Percentiles rank a stretch among this genome's conserved stretches.
Conservation (phyloP, 768 basidiomycete species). For the Mycena galericulata region DNA sequence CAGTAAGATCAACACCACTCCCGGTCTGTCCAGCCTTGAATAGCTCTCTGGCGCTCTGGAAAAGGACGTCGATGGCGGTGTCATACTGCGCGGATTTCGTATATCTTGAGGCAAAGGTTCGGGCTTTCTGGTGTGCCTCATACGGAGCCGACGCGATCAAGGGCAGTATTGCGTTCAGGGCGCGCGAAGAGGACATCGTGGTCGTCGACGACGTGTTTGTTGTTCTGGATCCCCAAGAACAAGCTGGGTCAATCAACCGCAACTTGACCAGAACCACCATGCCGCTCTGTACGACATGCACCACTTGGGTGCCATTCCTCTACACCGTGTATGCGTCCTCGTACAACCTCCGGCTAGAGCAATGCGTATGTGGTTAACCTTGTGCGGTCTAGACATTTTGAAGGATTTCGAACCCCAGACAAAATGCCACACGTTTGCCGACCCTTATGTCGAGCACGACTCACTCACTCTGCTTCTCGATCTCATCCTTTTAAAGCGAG, state of each 20-base stretch:
- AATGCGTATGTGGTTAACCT: slow-evolving; percentile 73
- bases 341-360: slow-evolving; percentile 83
- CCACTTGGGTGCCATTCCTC: slow-evolving; percentile 70
- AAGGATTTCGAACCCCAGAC: slow-evolving; percentile 7
- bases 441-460: slow-evolving; percentile 91
- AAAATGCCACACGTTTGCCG: slow-evolving; percentile 63
- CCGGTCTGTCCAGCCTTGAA: slow-evolving; percentile 90
- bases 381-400: background rate
- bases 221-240: background rate
- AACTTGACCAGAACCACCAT: slow-evolving; percentile 49
- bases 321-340: slow-evolving; percentile 87
- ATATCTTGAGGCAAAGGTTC: slow-evolving; percentile 93
- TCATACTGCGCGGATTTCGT: slow-evolving; percentile 84
- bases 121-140: slow-evolving; percentile 96
- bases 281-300: slow-evolving; percentile 88
- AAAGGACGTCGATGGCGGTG: slow-evolving; percentile 92
- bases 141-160: slow-evolving; percentile 83
- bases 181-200: slow-evolving; percentile 61
- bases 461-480: slow-evolving; percentile 79
- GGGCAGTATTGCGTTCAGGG: slow-evolving; percentile 81
- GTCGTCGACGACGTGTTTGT: slow-evolving; percentile 12
- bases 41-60: slow-evolving; percentile 89
- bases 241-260: background rate
- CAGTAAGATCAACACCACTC: slow-evolving; percentile 88
- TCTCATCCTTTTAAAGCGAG: slow-evolving; percentile 84